A percentile compares a stretch with the other conserved stretches of the same genome.
Conservation (phyloP, 352 stramenopile genomes). For the Plasmopara halstedii region DNA sequence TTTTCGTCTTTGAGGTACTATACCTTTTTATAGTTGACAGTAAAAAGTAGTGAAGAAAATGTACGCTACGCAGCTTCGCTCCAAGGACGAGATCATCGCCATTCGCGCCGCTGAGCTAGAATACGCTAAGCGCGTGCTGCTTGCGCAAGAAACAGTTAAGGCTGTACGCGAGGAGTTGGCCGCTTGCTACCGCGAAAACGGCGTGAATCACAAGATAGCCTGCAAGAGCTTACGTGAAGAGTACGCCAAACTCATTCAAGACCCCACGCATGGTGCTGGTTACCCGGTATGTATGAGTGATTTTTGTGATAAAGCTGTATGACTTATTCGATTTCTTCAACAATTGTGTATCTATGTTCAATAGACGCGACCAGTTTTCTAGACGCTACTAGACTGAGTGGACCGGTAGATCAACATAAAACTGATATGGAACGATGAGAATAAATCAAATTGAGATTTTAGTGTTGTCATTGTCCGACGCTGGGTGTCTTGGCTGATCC, state of each 20-base stretch:
- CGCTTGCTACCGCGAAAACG: conserved; percentile 84
- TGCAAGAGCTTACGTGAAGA: conserved; percentile 79
- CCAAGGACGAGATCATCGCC: conserved; percentile 78
- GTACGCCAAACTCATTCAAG: conserved; percentile 72
- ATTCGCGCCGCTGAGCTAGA: conserved; percentile 68
- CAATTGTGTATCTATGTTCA: neutral
- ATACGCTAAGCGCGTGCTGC: conserved; percentile 63
- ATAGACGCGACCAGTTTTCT: conserved; percentile 30
- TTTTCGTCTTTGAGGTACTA: too few species aligned
- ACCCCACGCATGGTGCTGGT: conserved; percentile 69
- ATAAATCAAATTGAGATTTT: conserved; percentile 12
- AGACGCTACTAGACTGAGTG: neutral
- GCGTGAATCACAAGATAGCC: conserved; percentile 83
- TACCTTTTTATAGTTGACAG: too few species aligned
- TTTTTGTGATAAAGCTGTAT: neutral
- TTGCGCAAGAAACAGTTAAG: conserved; percentile 78
- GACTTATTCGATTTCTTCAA: conserved; percentile 3
- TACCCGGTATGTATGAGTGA: conserved; percentile 31
- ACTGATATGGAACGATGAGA: conserved; percentile 25
- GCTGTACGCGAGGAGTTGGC: conserved; percentile 80
- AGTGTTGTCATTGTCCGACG: neutral
- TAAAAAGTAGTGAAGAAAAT: conserved; percentile 17
- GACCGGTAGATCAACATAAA: conserved; percentile 9
- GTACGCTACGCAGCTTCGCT: conserved; percentile 65
- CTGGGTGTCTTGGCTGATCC: too few species aligned